These are phyloP conservation scores for Aspergillus fijiensis DNA, from an alignment of 2,329 filamentous ascomycete genomes.

Conservation along the genomic window DNA sequence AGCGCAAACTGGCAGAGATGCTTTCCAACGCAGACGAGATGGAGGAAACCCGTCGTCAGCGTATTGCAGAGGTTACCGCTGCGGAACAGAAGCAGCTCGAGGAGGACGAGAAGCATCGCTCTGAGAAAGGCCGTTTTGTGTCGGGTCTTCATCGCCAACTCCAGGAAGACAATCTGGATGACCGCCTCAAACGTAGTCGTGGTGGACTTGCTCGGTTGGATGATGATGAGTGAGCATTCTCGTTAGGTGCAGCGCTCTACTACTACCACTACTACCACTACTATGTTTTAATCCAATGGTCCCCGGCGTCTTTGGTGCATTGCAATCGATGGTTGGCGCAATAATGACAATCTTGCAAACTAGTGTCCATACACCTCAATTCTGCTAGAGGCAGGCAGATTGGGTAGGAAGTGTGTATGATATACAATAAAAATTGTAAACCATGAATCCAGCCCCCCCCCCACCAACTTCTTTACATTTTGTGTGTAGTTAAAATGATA, in stretches of 20 bases:
- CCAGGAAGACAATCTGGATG: conserved; percentile 37
- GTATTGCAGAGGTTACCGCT: conserved; percentile 65
- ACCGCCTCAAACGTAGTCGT: conserved; percentile 35
- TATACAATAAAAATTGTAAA: not conserved
- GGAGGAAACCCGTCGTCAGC: conserved; percentile 66
- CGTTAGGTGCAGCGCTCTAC: not conserved
- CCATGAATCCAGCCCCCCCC: not conserved
- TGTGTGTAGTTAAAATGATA: not conserved
- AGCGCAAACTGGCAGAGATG: conserved; percentile 67
- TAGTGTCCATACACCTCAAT: not conserved
- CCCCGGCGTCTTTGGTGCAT: not conserved
- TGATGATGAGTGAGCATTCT: conserved; percentile 16
- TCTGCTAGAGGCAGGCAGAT: not conserved
- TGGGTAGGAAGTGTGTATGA: not conserved
- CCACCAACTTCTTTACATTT: not conserved
- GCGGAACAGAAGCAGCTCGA: conserved; percentile 64
- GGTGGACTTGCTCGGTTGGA: conserved; percentile 35
- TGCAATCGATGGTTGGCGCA: not conserved
- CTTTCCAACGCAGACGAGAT: conserved; percentile 68
- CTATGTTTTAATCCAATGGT: conserved; percentile 6
- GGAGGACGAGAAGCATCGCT: conserved; percentile 58
- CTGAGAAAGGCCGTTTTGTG: conserved; percentile 37
- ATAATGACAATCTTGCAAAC: not conserved
- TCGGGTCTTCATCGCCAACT: conserved; percentile 34
- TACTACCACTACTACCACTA: conserved; percentile 1